A percentile compares a stretch with the other conserved stretches of the same genome.
Evolutionary conservation across 352 stramenopile genomes (phyloP).

Genomic region (Pythium myriotylum): DNA sequence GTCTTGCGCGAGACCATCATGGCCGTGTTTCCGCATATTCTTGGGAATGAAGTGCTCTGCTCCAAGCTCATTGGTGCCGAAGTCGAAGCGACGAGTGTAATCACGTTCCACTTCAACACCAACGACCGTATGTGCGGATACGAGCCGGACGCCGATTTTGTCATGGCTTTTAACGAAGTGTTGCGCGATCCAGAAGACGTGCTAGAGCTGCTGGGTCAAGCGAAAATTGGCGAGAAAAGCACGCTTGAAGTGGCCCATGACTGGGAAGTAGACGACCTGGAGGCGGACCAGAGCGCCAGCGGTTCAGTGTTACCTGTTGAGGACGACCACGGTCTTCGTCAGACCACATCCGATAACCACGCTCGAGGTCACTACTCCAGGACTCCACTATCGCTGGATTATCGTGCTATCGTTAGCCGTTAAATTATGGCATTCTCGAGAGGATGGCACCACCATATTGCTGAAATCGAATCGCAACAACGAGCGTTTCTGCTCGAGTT

Average conservation of each 20-base stretch:
- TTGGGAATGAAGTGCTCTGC: conserved; percentile 43
- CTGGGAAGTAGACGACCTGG: conserved; percentile 6
- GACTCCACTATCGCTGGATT: not conserved
- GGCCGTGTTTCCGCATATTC: conserved; percentile 46
- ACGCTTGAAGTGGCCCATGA: conserved; percentile 28
- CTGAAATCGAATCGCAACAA: not conserved
- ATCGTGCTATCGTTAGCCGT: not conserved
- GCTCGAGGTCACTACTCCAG: conserved; percentile 4
- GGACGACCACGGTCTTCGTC: too few relatives aligned
- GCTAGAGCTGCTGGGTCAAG: conserved; percentile 33
- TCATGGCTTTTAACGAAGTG: conserved; percentile 36
- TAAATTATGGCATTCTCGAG: conserved; percentile 14
- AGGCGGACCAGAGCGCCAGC: too few relatives aligned
- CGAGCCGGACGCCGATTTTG: conserved; percentile 40
- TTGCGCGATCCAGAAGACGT: conserved; percentile 38
- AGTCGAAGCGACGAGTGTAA: conserved; percentile 23
- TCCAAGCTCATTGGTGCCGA: conserved; percentile 42
- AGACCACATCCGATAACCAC: too few relatives aligned
- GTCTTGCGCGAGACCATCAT: conserved; percentile 49
- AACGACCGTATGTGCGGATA: conserved; percentile 34
- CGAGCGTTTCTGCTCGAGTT: conserved; percentile 12
- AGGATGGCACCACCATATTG: not conserved
- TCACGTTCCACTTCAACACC: conserved; percentile 45
- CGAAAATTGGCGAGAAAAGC: conserved; percentile 40
- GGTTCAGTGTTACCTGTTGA: too few relatives aligned